These are phyloP conservation scores for Penicillium bovifimosum DNA, from an alignment of 495 filamentous ascomycete species.

Conservation along the genomic window DNA sequence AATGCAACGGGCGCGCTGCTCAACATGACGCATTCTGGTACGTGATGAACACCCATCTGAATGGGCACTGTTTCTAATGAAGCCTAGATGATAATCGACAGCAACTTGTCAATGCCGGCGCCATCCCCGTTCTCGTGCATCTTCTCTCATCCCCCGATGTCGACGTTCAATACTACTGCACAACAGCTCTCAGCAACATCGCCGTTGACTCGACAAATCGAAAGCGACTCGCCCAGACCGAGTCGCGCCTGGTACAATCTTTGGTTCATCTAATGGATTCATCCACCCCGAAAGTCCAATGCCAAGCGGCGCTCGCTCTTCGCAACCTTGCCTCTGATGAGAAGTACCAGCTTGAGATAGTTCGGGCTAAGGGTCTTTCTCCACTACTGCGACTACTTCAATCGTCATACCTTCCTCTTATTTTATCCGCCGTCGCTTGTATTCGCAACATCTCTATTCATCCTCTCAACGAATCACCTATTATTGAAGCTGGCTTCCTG, in stretches of 20 bases:
- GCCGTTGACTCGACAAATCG: slow-evolving; percentile 89
- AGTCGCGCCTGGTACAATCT: slow-evolving; percentile 83
- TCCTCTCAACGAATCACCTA: slow-evolving; percentile 97
- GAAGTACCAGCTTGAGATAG: slow-evolving; percentile 97
- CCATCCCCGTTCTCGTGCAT: slow-evolving; percentile 93
- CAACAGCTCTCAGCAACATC: slow-evolving; percentile 96
- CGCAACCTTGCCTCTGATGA: slow-evolving; percentile 96
- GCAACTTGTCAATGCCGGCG: slow-evolving; percentile 92
- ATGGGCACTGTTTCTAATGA: slow-evolving; percentile 1
- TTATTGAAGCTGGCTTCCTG: slow-evolving; percentile 95
- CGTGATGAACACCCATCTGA: slow-evolving; percentile 9
- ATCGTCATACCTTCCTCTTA: slow-evolving; percentile 91
- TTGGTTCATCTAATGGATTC: slow-evolving; percentile 96
- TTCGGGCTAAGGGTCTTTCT: slow-evolving; percentile 75
- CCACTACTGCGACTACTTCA: slow-evolving; percentile 84
- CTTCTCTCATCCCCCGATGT: slow-evolving; percentile 86
- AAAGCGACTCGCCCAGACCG: slow-evolving; percentile 81
- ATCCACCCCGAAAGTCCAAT: slow-evolving; percentile 94
- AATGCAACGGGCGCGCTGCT: slow-evolving; percentile 94
- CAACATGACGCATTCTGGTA: slow-evolving; percentile 99
- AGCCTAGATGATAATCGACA: slow-evolving; percentile 89
- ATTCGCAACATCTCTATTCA: slow-evolving; percentile 99
- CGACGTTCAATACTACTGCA: slow-evolving; percentile 99
- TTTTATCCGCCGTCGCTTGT: slow-evolving; percentile 94
- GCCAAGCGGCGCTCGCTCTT: slow-evolving; percentile 90